Percentiles rank a stretch among this genome's conserved stretches.
Evolutionary conservation across 768 basidiomycete genomes (phyloP).

Genomic region (Rhodosporidiobolus sp.): DNA sequence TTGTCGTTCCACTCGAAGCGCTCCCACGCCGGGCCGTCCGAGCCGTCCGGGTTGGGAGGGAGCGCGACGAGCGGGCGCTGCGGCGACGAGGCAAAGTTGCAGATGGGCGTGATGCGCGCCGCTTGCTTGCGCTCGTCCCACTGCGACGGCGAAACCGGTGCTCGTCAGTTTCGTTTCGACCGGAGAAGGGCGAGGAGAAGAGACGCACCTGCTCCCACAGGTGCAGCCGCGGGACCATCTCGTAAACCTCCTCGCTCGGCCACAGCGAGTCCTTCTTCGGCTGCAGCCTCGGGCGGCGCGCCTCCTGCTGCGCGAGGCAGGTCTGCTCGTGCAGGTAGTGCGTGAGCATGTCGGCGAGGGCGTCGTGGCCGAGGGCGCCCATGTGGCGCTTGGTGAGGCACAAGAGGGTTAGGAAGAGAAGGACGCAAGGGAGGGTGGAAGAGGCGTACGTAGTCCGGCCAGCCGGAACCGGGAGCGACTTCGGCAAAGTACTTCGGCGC

Average conservation of each 20-base stretch:
- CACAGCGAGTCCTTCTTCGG: neutral
- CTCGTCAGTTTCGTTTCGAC: neutral
- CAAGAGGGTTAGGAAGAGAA: neutral
- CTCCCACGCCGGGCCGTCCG: slow-evolving; percentile 8
- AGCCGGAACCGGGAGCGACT: slow-evolving; percentile 4
- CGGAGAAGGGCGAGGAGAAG: too few species aligned
- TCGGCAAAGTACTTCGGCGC: slow-evolving; percentile 13
- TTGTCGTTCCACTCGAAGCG: slow-evolving; percentile 28
- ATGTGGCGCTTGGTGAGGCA: slow-evolving; percentile 28
- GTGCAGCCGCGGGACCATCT: neutral
- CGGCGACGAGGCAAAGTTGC: slow-evolving; percentile 5
- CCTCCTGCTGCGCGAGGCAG: slow-evolving; percentile 10
- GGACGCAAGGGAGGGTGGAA: neutral
- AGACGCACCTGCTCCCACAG: slow-evolving; percentile 7
- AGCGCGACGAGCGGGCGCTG: neutral
- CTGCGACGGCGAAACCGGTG: neutral
- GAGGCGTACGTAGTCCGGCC: neutral
- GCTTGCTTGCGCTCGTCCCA: neutral
- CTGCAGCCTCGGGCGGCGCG: neutral
- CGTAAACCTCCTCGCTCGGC: slow-evolving; percentile 2
- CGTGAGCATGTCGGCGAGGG: slow-evolving; percentile 24
- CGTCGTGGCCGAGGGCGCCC: neutral
- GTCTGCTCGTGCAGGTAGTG: slow-evolving; percentile 22
- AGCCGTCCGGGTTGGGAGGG: neutral
- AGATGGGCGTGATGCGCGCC: neutral